Conservation (phyloP, 2,329 filamentous ascomycete genomes). For the Penicillium sp. region DNA sequence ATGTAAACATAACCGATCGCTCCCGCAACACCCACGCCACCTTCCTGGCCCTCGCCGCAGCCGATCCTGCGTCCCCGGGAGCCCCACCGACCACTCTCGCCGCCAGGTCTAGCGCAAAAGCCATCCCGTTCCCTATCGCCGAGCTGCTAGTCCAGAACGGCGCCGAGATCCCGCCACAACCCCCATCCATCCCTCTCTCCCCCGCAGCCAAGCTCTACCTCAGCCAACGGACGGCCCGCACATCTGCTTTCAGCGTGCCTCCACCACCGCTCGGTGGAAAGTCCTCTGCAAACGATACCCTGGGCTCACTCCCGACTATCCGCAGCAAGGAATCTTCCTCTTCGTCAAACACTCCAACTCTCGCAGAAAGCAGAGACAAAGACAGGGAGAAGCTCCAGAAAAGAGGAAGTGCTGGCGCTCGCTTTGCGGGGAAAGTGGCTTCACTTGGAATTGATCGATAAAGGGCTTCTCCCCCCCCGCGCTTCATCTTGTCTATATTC, state of each 20-base stretch:
- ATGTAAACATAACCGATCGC: slow-evolving; percentile 81
- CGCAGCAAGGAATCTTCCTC: slow-evolving; percentile 31
- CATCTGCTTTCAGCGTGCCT: slow-evolving; percentile 26
- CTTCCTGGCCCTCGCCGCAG: slow-evolving; percentile 86
- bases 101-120: slow-evolving; percentile 34
- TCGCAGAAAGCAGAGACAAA: slow-evolving; percentile 53
- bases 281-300: slow-evolving; percentile 52
- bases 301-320: slow-evolving; percentile 62
- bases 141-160: slow-evolving; percentile 93
- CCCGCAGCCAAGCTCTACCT: slow-evolving; percentile 78
- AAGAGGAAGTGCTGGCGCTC: slow-evolving; percentile 73
- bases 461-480: slow-evolving; percentile 6
- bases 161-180: slow-evolving; percentile 73
- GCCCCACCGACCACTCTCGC: slow-evolving; percentile 40
- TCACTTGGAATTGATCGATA: slow-evolving; percentile 46
- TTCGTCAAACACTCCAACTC: slow-evolving; percentile 31
- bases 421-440: slow-evolving; percentile 56
- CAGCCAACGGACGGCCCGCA: slow-evolving; percentile 64
- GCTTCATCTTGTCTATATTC: slow-evolving; percentile 4
- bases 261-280: slow-evolving; percentile 45
- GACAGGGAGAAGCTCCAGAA: slow-evolving; percentile 75
- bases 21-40: slow-evolving; percentile 85
- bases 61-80: slow-evolving; percentile 79
- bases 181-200: slow-evolving; percentile 81
- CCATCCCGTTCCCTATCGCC: slow-evolving; percentile 78